Evolutionary conservation across 768 basidiomycete genomes (phyloP).

Genomic region (Lentinula guzmanii): DNA sequence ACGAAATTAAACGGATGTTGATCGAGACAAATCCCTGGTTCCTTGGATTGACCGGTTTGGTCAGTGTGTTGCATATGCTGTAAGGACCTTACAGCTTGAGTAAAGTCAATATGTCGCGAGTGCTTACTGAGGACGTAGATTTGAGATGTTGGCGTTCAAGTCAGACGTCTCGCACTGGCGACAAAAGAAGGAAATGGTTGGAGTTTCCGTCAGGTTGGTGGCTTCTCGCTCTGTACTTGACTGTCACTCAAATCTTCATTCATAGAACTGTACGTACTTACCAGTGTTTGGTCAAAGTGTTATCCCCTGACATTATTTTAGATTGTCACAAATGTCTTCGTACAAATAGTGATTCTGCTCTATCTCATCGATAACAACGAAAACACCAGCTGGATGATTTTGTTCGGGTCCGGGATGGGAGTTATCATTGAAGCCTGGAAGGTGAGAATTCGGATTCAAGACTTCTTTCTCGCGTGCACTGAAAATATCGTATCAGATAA

Average conservation of each 20-base stretch:
- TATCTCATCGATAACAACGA: slow-evolving; percentile 95
- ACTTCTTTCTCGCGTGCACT: slow-evolving; percentile 13
- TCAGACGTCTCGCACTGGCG: slow-evolving; percentile 95
- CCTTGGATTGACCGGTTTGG: slow-evolving; percentile 75
- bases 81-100: slow-evolving; percentile 45
- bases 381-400: slow-evolving; percentile 97
- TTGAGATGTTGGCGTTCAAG: slow-evolving; percentile 95
- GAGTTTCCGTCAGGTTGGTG: slow-evolving; percentile 81
- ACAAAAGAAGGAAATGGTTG: slow-evolving; percentile 89
- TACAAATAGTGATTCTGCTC: slow-evolving; percentile 83
- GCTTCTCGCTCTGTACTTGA: not conserved
- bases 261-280: slow-evolving; percentile 46
- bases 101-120: not conserved
- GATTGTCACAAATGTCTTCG: slow-evolving; percentile 90
- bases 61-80: slow-evolving; percentile 85
- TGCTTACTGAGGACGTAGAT: slow-evolving; percentile 36
- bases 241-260: slow-evolving; percentile 7
- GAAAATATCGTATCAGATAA: slow-evolving; percentile 45
- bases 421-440: slow-evolving; percentile 93
- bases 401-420: slow-evolving; percentile 80
- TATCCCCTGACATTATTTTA: slow-evolving; percentile 10
- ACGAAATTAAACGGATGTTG: slow-evolving; percentile 94
- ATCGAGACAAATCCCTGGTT: slow-evolving; percentile 87
- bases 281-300: not conserved
- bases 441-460: slow-evolving; percentile 30